These are phyloP conservation scores for Achaetomiella virescens DNA, from an alignment of 495 filamentous ascomycete species.

Conservation along the genomic window DNA sequence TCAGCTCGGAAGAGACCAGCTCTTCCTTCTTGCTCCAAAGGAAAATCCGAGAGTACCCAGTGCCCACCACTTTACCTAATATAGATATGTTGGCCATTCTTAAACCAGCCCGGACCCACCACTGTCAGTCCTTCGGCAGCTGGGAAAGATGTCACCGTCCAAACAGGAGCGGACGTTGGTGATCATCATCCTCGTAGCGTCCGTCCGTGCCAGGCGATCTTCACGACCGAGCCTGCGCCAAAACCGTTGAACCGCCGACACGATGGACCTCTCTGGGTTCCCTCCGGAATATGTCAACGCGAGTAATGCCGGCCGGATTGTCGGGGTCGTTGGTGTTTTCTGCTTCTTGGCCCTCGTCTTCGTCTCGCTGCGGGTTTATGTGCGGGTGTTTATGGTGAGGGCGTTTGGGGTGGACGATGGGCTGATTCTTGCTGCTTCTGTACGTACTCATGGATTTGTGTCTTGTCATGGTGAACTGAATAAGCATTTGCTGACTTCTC, in stretches of 20 bases:
- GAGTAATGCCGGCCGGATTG: slow-evolving; percentile 9
- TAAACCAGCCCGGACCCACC: too few species aligned
- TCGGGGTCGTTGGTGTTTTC: slow-evolving; percentile 10
- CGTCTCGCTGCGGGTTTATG: slow-evolving; percentile 22
- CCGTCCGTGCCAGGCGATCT: too few species aligned
- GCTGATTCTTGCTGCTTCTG: slow-evolving; percentile 31
- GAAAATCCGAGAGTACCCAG: too few species aligned
- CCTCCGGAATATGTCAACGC: slow-evolving; percentile 6
- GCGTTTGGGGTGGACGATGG: slow-evolving; percentile 35
- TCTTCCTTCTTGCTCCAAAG: too few species aligned
- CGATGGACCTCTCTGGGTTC: neutral
- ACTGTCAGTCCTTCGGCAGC: too few species aligned
- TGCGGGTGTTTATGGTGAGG: slow-evolving; percentile 26
- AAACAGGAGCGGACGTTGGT: neutral
- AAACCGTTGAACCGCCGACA: too few species aligned
- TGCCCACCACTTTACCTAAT: too few species aligned
- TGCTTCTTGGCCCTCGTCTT: slow-evolving; percentile 16
- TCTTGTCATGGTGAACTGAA: neutral
- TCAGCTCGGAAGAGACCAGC: too few species aligned
- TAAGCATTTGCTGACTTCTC: neutral
- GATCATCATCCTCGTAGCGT: neutral
- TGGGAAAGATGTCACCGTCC: too few species aligned
- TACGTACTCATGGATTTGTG: slow-evolving; percentile 6
- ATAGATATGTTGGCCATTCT: too few species aligned
- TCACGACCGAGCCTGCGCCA: too few species aligned